Conservation (phyloP, 1,139 yeast genomes). For the Taphrina flavorubra region DNA sequence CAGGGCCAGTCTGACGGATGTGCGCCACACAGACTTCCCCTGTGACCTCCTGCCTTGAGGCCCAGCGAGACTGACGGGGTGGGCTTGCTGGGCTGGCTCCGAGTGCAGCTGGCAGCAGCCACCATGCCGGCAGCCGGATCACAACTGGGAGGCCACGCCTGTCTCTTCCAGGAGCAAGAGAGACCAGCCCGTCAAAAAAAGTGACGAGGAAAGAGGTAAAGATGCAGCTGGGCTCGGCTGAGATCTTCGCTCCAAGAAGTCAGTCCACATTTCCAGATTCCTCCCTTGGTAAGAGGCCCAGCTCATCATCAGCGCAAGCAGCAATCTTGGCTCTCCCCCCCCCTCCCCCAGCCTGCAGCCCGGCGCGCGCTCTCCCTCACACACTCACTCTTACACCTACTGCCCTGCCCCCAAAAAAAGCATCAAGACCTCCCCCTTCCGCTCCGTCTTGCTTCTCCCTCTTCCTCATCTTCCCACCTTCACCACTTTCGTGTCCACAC, state of each 20-base stretch:
- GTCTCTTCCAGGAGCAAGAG: no score
- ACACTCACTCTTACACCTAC: background rate
- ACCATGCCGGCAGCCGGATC: slow-evolving; percentile 5
- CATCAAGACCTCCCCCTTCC: slow-evolving; percentile 10
- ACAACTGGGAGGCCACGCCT: no score
- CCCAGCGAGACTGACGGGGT: background rate
- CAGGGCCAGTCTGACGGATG: background rate
- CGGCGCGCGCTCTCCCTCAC: background rate
- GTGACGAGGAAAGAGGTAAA: no score
- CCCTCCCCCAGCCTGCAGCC: slow-evolving; percentile 1
- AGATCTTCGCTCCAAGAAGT: background rate
- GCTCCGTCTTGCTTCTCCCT: slow-evolving; percentile 2
- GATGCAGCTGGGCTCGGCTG: background rate
- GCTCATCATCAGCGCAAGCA: background rate
- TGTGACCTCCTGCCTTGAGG: slow-evolving; percentile 8
- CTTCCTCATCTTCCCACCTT: background rate
- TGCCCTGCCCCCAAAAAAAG: slow-evolving; percentile 8
- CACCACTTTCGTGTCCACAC: background rate
- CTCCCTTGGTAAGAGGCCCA: slow-evolving; percentile 1
- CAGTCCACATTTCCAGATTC: background rate
- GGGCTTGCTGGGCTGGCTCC: background rate
- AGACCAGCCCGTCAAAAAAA: no score
- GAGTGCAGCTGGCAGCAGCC: background rate
- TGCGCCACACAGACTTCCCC: slow-evolving; percentile 1
- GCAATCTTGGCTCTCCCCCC: background rate